Evolutionary conservation across 306 rosid species (phyloP).

Genomic region (Castanopsis chinensis): DNA sequence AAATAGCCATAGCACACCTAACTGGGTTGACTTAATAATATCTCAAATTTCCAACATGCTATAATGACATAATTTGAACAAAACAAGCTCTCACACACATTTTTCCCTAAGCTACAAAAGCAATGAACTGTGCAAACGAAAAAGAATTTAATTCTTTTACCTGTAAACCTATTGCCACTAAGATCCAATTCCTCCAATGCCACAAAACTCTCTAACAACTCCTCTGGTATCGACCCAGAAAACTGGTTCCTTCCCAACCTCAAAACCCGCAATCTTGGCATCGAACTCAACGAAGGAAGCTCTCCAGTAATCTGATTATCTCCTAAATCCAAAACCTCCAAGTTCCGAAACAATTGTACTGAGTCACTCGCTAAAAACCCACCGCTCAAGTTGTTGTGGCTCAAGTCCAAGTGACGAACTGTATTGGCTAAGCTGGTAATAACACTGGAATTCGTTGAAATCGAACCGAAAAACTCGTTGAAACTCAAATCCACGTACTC

Average conservation of each 20-base stretch:
- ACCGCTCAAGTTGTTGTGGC: slow-evolving; percentile 58
- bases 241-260: slow-evolving; percentile 55
- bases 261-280: slow-evolving; percentile 57
- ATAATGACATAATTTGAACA: not conserved
- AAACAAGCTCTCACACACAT: not conserved
- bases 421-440: slow-evolving; percentile 74
- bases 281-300: slow-evolving; percentile 63
- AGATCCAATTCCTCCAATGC: slow-evolving; percentile 76
- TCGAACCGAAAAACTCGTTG: slow-evolving; percentile 65
- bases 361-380: slow-evolving; percentile 53
- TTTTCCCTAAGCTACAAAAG: not conserved
- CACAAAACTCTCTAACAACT: slow-evolving; percentile 54
- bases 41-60: not conserved
- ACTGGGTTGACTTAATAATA: not conserved
- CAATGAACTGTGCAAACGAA: not conserved
- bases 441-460: slow-evolving; percentile 40
- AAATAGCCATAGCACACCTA: not conserved
- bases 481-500: slow-evolving; percentile 75
- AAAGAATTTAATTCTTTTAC: slow-evolving; percentile 35
- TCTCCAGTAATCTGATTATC: slow-evolving; percentile 62
- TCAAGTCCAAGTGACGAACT: slow-evolving; percentile 49
- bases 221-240: slow-evolving; percentile 62
- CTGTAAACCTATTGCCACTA: slow-evolving; percentile 77
- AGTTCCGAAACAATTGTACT: slow-evolving; percentile 51
- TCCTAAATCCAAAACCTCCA: slow-evolving; percentile 73